phyloP scores from a whole-genome alignment of 768 basidiomycete genomes.

The Galerina sulciceps region DNA sequence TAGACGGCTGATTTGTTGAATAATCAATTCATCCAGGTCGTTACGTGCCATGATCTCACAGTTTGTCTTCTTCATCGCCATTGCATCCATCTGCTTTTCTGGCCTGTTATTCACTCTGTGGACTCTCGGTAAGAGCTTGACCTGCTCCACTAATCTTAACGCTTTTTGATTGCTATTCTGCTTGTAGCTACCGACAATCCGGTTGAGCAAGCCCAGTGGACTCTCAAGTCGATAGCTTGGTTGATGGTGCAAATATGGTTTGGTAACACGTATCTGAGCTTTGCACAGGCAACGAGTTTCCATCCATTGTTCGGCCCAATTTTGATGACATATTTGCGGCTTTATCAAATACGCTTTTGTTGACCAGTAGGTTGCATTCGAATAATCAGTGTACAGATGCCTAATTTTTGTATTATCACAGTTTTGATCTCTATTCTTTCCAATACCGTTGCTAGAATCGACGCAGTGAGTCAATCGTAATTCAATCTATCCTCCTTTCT shows the following conservation, averaged over 20 bases:
- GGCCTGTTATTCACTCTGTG: slow-evolving; percentile 64
- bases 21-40: slow-evolving; percentile 48
- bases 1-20: not conserved
- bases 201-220: slow-evolving; percentile 29
- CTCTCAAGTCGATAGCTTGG: slow-evolving; percentile 70
- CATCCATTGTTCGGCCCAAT: slow-evolving; percentile 77
- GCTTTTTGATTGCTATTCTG: not conserved
- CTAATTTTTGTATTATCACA: slow-evolving; percentile 17
- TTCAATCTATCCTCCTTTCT: not conserved
- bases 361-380: slow-evolving; percentile 67
- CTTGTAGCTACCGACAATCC: slow-evolving; percentile 32
- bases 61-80: slow-evolving; percentile 78
- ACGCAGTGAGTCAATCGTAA: slow-evolving; percentile 46
- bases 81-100: slow-evolving; percentile 81
- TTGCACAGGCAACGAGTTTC: slow-evolving; percentile 59
- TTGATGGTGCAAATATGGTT: slow-evolving; percentile 90
- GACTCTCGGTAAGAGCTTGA: slow-evolving; percentile 41
- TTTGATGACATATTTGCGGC: slow-evolving; percentile 83
- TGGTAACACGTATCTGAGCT: slow-evolving; percentile 71
- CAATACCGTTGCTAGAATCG: slow-evolving; percentile 86
- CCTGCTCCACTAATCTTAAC: not conserved
- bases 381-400: not conserved
- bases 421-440: slow-evolving; percentile 90
- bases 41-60: slow-evolving; percentile 83
- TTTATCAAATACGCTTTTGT: slow-evolving; percentile 73